Percentiles rank a stretch among this genome's conserved stretches.
phyloP scores from a whole-genome alignment of 768 basidiomycete species.

The Russula earlei region DNA sequence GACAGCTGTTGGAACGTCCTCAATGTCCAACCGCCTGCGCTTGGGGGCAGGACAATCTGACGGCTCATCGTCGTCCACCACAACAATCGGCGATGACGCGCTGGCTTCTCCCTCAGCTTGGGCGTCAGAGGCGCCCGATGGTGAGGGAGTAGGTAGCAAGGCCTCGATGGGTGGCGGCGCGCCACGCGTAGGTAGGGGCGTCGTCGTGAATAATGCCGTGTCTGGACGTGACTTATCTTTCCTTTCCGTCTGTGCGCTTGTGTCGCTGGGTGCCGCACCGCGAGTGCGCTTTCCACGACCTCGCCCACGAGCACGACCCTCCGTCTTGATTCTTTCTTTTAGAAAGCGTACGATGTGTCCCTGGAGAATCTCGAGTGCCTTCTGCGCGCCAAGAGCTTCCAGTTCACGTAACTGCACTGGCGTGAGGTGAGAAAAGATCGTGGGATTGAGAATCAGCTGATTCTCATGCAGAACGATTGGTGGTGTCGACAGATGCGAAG shows the following conservation, averaged over 20 bases:
- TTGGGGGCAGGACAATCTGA: constrained; percentile 46
- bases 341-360: constrained; percentile 77
- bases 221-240: constrained; percentile 5
- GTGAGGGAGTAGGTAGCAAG: constrained; percentile 29
- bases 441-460: constrained; percentile 74
- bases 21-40: constrained; percentile 34
- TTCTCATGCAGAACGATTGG: constrained; percentile 81
- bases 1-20: constrained; percentile 6
- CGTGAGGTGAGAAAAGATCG: constrained; percentile 72
- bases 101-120: constrained; percentile 24
- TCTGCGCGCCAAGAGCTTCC: constrained; percentile 72
- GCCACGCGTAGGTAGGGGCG: constrained; percentile 8
- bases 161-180: constrained; percentile 17
- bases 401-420: constrained; percentile 64
- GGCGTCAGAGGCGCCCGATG: constrained; percentile 6
- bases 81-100: constrained; percentile 45
- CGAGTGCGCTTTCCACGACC: constrained; percentile 20
- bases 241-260: neutral
- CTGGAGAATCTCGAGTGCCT: constrained; percentile 73
- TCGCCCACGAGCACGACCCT: constrained; percentile 24
- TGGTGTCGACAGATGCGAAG: constrained; percentile 30
- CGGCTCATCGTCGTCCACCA: constrained; percentile 47
- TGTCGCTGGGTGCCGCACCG: constrained; percentile 10
- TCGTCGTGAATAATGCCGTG: constrained; percentile 14
- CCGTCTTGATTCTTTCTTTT: constrained; percentile 57